A percentile compares a stretch with the other conserved stretches of the same genome.
Conservation (phyloP, 805 yeast species). For the Ogataea wickerhamii region DNA sequence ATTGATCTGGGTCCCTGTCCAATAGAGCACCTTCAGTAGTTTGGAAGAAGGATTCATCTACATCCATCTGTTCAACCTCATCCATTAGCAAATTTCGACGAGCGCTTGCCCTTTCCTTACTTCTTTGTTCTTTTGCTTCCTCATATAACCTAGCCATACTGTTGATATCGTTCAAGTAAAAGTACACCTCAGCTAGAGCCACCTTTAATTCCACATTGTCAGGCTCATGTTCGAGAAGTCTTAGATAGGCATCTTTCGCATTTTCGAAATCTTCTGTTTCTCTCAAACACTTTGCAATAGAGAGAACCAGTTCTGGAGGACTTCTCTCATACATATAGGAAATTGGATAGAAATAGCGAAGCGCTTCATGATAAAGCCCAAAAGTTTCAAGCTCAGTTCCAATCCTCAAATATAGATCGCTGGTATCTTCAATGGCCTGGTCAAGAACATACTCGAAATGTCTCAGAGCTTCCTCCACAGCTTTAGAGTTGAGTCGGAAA, state of each 20-base stretch:
- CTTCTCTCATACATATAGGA: constrained; percentile 50
- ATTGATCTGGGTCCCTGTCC: constrained; percentile 26
- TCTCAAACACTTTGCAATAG: constrained; percentile 73
- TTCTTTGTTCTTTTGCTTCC: constrained; percentile 48
- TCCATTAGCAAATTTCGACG: constrained; percentile 25
- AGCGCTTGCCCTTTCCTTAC: constrained; percentile 27
- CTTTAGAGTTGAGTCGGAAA: constrained; percentile 61
- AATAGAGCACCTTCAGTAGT: constrained; percentile 17
- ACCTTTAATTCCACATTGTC: constrained; percentile 69
- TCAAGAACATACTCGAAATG: constrained; percentile 65
- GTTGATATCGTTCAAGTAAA: constrained; percentile 57
- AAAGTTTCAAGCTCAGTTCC: constrained; percentile 69
- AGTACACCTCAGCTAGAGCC: constrained; percentile 78
- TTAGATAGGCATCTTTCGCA: constrained; percentile 58
- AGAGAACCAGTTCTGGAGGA: constrained; percentile 48
- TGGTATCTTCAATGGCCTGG: constrained; percentile 50
- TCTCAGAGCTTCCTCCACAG: constrained; percentile 63
- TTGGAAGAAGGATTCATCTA: constrained; percentile 16
- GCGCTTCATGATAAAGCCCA: constrained; percentile 72
- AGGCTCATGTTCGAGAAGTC: constrained; percentile 54
- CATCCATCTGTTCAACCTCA: constrained; percentile 11
- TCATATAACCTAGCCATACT: constrained; percentile 51
- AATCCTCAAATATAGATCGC: constrained; percentile 73
- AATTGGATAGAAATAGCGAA: constrained; percentile 58
- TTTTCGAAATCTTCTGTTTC: constrained; percentile 66